Evolutionary conservation across 495 filamentous ascomycete genomes (phyloP), one percentile per base, ranked within the genome.

Genomic region (Penicillium crystallinum): DNA sequence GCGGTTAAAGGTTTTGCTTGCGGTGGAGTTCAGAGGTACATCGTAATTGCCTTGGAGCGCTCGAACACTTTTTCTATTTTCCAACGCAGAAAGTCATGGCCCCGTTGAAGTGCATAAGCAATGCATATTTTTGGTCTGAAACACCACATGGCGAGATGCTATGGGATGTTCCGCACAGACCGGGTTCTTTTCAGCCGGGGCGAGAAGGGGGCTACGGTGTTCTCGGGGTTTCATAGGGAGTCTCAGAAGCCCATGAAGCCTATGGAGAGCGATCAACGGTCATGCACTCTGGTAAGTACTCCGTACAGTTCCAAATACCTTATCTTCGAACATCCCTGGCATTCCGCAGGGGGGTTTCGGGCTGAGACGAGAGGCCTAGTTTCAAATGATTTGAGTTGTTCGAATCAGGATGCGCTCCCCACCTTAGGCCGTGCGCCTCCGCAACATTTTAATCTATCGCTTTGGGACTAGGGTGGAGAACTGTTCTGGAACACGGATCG

Each of bases 91-190:
- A 27, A 27, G 3, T 3, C 23, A 3, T 27, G 23, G 23, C n/a
- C n/a, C n/a, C n/a, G n/a, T n/a, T n/a, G n/a, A n/a, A n/a, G n/a
- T n/a, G n/a, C n/a, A n/a, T n/a, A n/a, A n/a, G 23, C 3, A 27
- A 3, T 35, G 33, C 33, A 35, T n/a, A 35, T 35, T n/a, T 31
- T 15, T 35, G 33, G 37, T 39, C 37, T 41, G 38, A 41, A 41
- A 41, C 38, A 23, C 52, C 55, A 62, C 59, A 62, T 58, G 59
- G 58, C 43, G 39, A 42, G 44, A 34, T 53, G 48, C 2, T 27
- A 37, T 31, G 6, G 29, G 19, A 36, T n/a, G 10, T 23, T 41
- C 38, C 38, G 19, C 38, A 44, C 23, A 15, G 29, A 31, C 35
- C 9, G n/a, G 27, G 18, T 34, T 35, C 30, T 22, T 41, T 41